Evolutionary conservation across 306 rosid genomes (phyloP).

Genomic region (Cicer chorassanicum): DNA sequence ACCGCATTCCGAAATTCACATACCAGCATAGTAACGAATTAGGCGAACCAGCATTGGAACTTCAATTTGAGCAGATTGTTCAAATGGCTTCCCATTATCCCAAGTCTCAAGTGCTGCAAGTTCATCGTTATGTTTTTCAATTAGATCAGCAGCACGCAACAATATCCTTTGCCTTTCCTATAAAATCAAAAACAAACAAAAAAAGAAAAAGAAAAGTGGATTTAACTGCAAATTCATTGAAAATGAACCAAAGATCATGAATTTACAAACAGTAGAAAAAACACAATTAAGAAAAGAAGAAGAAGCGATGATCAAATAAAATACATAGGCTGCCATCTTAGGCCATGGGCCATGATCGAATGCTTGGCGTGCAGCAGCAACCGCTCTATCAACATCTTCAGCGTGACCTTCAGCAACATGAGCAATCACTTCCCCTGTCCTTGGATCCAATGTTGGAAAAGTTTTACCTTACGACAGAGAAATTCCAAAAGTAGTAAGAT

Average conservation of each 20-base stretch:
- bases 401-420: slow-evolving; percentile 83
- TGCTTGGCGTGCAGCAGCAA: slow-evolving; percentile 85
- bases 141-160: slow-evolving; percentile 79
- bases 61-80: slow-evolving; percentile 72
- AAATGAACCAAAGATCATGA: slow-evolving; percentile 18
- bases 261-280: background rate
- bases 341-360: slow-evolving; percentile 97
- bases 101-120: slow-evolving; percentile 89
- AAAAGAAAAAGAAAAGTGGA: background rate
- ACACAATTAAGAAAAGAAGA: background rate
- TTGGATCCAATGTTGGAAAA: slow-evolving; percentile 82
- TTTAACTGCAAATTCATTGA: slow-evolving; percentile 12
- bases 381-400: slow-evolving; percentile 85
- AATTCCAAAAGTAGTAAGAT: slow-evolving; percentile 36
- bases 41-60: slow-evolving; percentile 73
- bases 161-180: slow-evolving; percentile 76
- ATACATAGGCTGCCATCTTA: slow-evolving; percentile 84
- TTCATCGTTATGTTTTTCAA: slow-evolving; percentile 77
- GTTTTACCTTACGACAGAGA: slow-evolving; percentile 64
- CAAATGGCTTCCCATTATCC: slow-evolving; percentile 94
- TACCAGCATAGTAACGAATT: slow-evolving; percentile 87
- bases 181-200: slow-evolving; percentile 1
- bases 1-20: slow-evolving; percentile 15
- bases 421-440: slow-evolving; percentile 86
- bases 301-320: slow-evolving; percentile 26